phyloP scores from a whole-genome alignment of 495 filamentous ascomycete species.

The Penicillium salamii region DNA sequence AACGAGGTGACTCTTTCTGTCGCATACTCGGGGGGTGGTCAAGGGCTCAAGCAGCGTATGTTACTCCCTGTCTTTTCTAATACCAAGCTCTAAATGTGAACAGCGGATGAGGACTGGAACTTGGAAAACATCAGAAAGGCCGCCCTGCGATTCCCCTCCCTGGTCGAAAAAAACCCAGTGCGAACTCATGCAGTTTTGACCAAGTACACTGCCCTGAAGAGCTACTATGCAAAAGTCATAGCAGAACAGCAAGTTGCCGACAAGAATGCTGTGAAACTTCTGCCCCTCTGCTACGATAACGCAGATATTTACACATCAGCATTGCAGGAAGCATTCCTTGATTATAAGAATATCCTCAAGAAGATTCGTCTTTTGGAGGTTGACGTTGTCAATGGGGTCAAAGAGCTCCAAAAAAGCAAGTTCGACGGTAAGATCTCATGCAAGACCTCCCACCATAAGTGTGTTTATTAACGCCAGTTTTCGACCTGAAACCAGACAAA shows the following conservation, averaged over 20 bases:
- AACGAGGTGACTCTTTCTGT: neutral
- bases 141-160: conserved; percentile 16
- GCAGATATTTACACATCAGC: neutral
- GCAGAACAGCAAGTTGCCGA: too few relatives aligned
- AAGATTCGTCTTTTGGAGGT: too few relatives aligned
- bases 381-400: too few relatives aligned
- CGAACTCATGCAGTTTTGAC: conserved; percentile 25
- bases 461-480: too few relatives aligned
- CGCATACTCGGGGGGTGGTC: neutral
- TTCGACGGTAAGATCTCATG: too few relatives aligned
- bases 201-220: conserved; percentile 19
- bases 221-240: conserved; percentile 7
- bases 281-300: neutral
- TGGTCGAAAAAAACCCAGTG: conserved; percentile 12
- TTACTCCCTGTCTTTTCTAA: neutral
- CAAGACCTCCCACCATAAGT: too few relatives aligned
- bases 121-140: conserved; percentile 15
- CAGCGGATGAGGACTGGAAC: conserved; percentile 13
- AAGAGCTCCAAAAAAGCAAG: too few relatives aligned
- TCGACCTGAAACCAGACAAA: too few relatives aligned
- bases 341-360: conserved; percentile 2
- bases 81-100: neutral
- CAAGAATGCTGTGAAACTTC: neutral
- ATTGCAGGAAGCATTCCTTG: conserved; percentile 2
- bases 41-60: neutral